These are phyloP conservation scores for Pyrenochaeta sp. DNA, from an alignment of 2,329 filamentous ascomycete genomes.

Conservation along the genomic window DNA sequence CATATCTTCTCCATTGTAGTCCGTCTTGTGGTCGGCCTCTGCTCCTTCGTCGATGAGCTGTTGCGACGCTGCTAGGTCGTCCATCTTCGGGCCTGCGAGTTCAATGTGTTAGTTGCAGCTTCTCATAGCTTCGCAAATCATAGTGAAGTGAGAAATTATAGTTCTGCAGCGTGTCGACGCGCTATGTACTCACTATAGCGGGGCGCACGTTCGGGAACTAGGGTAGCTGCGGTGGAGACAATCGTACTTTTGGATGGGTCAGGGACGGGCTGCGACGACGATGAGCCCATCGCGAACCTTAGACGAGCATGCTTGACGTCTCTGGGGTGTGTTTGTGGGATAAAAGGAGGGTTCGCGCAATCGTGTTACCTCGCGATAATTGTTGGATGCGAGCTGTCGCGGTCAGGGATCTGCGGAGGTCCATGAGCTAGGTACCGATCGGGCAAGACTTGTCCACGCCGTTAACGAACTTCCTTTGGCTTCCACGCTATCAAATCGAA, in stretches of 20 bases:
- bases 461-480: too few relatives aligned
- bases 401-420: too few relatives aligned
- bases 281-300: constrained; percentile 18
- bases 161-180: constrained; percentile 4
- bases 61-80: constrained; percentile 29
- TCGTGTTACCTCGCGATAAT: neutral
- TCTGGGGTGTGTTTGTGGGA: neutral
- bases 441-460: too few relatives aligned
- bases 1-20: neutral
- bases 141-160: neutral
- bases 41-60: constrained; percentile 29
- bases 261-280: constrained; percentile 25
- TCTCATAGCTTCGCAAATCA: neutral
- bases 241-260: constrained; percentile 1
- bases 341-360: neutral
- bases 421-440: too few relatives aligned
- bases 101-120: constrained; percentile 18
- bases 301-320: neutral
- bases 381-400: neutral
- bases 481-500: too few relatives aligned
- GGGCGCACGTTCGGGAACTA: constrained; percentile 12
- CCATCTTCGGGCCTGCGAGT: constrained; percentile 23
- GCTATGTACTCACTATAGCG: constrained; percentile 25
- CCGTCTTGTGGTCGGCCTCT: constrained; percentile 4
- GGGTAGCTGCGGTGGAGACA: constrained; percentile 11